Base-by-base conservation (phyloP, 345 rosid genomes). In the Brassica napus region DNA sequence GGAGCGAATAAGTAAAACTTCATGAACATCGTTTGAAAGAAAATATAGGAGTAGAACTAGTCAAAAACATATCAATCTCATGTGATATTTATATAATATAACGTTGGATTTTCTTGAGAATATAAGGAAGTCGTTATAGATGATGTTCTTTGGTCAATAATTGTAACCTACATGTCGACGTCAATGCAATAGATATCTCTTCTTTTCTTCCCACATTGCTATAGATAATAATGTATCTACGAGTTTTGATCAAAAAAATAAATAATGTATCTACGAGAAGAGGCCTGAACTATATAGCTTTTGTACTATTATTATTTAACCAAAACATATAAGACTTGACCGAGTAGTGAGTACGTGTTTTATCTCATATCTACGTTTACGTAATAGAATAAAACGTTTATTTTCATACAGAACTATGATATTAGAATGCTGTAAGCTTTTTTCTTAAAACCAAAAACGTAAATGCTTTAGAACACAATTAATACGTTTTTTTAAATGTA, bases 161-260 rank as follows among this genome's bases (percentile, higher is more conserved):
- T 68, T 59, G 73, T 73, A 65, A 65, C 74, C 79, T 76, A 42
- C n/a, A 69, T 71, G 75, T 84, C 85, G 21, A 73, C 47, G 75
- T 82, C 83, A 52, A 73, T 63, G 15, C 32, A 16, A 54, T 80
- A 14, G 8, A 68, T 59, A 34, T 79, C 21, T 66, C 1, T 23
- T 21, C 0, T n/a, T 31, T 47, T 14, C 23, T 68, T 18, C 62
- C 80, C 12, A 14, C 69, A 61, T 47, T 76, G 68, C 60, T 42
- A 59, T 30, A 12, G 57, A 49, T 12, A 6, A 32, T 32, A 26
- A 26, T 28, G 31, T 28, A 18, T 18, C 21, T 18, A 28, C 3
- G 31, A 28, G 31, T 28, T 28, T 28, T 28, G 31, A 28, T 2
- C 2, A 28, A 28, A 28, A 28, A 28, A 28, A 28, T 2, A 28